Conservation (phyloP, 805 yeast species). For the Pichia insulana region DNA sequence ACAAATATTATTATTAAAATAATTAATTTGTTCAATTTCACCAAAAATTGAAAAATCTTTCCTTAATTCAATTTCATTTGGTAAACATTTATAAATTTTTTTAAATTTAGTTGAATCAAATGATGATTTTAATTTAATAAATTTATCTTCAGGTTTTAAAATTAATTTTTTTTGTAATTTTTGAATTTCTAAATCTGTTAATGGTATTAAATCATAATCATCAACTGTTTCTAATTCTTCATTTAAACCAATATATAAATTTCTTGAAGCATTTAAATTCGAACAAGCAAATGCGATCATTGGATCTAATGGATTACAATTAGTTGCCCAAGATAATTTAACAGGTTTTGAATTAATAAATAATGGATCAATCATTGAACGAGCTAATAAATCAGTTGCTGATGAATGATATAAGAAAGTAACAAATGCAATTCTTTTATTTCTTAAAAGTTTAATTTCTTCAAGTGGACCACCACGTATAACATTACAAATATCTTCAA, state of each 20-base stretch:
- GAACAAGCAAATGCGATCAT: slow-evolving; percentile 49
- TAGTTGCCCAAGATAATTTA: slow-evolving; percentile 67
- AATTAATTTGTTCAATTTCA: slow-evolving; percentile 68
- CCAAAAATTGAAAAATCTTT: slow-evolving; percentile 59
- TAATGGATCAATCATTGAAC: slow-evolving; percentile 40
- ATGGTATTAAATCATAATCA: slow-evolving; percentile 19
- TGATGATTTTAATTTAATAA: slow-evolving; percentile 8
- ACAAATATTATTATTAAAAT: slow-evolving; percentile 58
- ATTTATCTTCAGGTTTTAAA: background rate
- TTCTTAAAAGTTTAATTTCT: slow-evolving; percentile 39
- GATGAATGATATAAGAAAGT: slow-evolving; percentile 58
- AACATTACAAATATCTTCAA: slow-evolving; percentile 68
- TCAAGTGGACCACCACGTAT: slow-evolving; percentile 75
- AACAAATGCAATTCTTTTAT: slow-evolving; percentile 54
- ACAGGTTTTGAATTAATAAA: slow-evolving; percentile 53
- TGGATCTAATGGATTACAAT: slow-evolving; percentile 53
- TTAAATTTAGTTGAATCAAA: slow-evolving; percentile 11
- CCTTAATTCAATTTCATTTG: slow-evolving; percentile 43
- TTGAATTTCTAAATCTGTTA: background rate
- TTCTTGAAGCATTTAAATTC: slow-evolving; percentile 63
- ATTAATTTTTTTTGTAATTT: background rate
- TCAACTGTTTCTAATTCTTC: slow-evolving; percentile 29
- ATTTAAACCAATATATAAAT: slow-evolving; percentile 60
- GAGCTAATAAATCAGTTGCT: slow-evolving; percentile 59
- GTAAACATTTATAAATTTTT: slow-evolving; percentile 23